These are phyloP conservation scores for Diaporthe humulicola DNA, from an alignment of 2,329 filamentous ascomycete genomes.

Conservation along the genomic window DNA sequence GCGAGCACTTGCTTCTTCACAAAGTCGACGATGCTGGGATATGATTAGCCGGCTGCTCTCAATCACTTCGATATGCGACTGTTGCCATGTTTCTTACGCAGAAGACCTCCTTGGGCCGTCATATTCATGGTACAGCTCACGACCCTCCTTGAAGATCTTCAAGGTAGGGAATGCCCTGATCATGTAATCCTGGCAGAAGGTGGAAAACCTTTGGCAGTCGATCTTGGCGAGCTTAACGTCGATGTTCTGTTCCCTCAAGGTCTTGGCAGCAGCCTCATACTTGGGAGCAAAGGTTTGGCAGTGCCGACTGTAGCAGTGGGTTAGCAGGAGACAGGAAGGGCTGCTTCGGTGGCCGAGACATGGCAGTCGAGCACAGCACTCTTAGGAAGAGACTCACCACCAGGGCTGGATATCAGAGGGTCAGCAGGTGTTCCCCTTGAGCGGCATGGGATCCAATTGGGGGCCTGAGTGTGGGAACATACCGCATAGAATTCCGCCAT, in stretches of 20 bases:
- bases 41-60: background rate
- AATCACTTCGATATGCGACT: too few species aligned
- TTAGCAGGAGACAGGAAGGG: constrained; percentile 69
- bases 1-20: constrained; percentile 99
- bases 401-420: constrained; percentile 32
- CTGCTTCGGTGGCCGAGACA: constrained; percentile 4
- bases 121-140: constrained; percentile 85
- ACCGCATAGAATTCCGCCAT: constrained; percentile 80
- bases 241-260: constrained; percentile 88
- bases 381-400: constrained; percentile 62
- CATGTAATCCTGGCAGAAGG: constrained; percentile 89
- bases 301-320: constrained; percentile 95
- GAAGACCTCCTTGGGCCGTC: constrained; percentile 89
- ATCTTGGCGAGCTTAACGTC: constrained; percentile 81
- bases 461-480: background rate
- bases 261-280: constrained; percentile 88
- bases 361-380: too few species aligned
- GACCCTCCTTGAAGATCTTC: constrained; percentile 94
- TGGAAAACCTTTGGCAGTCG: constrained; percentile 94
- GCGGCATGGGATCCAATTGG: background rate
- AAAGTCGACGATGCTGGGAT: constrained; percentile 77
- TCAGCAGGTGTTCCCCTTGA: background rate
- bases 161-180: constrained; percentile 98
- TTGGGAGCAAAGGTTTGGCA: constrained; percentile 97
- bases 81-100: constrained; percentile 63